These are phyloP conservation scores for Zoysia matrella DNA, from an alignment of 202 grass and related monocot species.

Conservation along the genomic window DNA sequence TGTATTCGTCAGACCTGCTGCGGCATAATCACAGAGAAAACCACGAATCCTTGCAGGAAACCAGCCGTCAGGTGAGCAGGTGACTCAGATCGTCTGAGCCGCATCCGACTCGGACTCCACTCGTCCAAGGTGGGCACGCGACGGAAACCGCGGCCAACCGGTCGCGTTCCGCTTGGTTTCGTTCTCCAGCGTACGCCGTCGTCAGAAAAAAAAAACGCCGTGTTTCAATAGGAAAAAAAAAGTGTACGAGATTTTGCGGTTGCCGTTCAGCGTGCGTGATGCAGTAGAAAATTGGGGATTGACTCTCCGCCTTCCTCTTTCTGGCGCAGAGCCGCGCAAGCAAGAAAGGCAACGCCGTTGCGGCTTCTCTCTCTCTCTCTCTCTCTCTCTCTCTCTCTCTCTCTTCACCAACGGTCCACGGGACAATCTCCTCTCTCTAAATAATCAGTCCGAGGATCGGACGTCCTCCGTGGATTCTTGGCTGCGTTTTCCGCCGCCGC, in stretches of 20 bases:
- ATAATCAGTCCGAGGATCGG: constrained; percentile 16
- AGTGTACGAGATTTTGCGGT: neutral
- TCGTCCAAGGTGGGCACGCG: constrained; percentile 27
- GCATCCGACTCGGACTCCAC: constrained; percentile 13
- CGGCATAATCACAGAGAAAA: neutral
- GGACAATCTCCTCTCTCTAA: neutral
- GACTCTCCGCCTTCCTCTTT: neutral
- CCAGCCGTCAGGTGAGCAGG: neutral
- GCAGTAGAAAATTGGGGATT: constrained; percentile 17
- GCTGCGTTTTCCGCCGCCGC: neutral
- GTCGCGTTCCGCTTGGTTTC: neutral
- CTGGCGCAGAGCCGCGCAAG: neutral
- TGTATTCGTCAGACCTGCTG: neutral
- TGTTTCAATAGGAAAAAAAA: neutral
- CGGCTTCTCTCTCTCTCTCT: neutral
- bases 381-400: neutral
- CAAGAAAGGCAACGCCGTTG: neutral
- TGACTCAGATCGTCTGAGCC: neutral
- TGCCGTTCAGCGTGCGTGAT: neutral
- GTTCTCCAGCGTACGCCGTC: neutral
- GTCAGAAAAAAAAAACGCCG: neutral
- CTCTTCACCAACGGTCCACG: constrained; percentile 11
- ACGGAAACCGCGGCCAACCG: neutral
- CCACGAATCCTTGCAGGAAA: neutral
- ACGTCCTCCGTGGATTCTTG: constrained; percentile 7